These are phyloP conservation scores for Colletotrichum lindemuthianum DNA, from an alignment of 2,329 filamentous ascomycete genomes.

Conservation along the genomic window DNA sequence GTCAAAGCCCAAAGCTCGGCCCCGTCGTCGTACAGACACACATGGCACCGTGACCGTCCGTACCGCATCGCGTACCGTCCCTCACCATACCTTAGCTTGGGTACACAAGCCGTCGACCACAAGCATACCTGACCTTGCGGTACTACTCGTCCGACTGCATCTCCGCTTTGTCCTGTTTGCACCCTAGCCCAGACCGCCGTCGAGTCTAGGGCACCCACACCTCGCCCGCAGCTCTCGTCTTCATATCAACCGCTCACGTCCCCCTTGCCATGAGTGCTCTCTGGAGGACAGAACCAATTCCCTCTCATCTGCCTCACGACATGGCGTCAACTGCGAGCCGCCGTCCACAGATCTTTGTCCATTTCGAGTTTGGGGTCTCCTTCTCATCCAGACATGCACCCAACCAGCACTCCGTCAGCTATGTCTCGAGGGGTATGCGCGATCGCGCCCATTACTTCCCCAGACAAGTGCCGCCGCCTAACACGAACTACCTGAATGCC, in stretches of 20 bases:
- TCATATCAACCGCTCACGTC: slow-evolving; percentile 27
- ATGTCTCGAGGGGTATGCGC: slow-evolving; percentile 57
- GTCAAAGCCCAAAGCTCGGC: slow-evolving; percentile 28
- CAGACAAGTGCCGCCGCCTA: slow-evolving; percentile 56
- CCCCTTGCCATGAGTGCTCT: slow-evolving; percentile 35
- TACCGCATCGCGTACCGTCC: slow-evolving; percentile 2
- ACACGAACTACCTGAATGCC: slow-evolving; percentile 53
- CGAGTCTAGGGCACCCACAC: slow-evolving; percentile 17
- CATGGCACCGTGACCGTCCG: background rate
- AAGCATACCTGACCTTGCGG: slow-evolving; percentile 11
- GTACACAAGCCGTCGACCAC: background rate
- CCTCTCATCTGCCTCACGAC: slow-evolving; percentile 40
- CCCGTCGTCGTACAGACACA: slow-evolving; percentile 19
- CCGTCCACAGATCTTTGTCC: slow-evolving; percentile 59
- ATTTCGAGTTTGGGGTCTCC: slow-evolving; percentile 63
- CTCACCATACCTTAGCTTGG: slow-evolving; percentile 1
- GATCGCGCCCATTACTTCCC: slow-evolving; percentile 53
- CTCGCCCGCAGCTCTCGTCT: slow-evolving; percentile 12
- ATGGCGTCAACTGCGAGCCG: slow-evolving; percentile 42
- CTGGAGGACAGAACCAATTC: slow-evolving; percentile 38
- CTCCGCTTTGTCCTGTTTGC: slow-evolving; percentile 31
- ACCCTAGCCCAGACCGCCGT: slow-evolving; percentile 29
- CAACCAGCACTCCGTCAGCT: slow-evolving; percentile 57
- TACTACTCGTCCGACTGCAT: slow-evolving; percentile 28
- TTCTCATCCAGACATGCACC: slow-evolving; percentile 56